Percentiles rank a stretch among this genome's conserved stretches.
These are phyloP conservation scores for Metarhizium guizhouense DNA, from an alignment of 2,329 filamentous ascomycete species.

Conservation along the genomic window DNA sequence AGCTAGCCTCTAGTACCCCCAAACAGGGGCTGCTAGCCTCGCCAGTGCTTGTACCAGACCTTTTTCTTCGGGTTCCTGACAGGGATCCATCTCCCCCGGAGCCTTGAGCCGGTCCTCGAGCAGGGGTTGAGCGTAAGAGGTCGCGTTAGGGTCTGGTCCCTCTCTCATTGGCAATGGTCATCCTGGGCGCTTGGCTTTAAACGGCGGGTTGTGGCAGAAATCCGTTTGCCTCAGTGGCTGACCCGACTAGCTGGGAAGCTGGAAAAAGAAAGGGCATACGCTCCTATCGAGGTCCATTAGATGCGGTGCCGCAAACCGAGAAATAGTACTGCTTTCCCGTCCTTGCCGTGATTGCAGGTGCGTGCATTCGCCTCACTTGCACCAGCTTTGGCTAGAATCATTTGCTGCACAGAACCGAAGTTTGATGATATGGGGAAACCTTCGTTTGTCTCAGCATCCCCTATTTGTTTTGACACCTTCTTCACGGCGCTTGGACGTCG, in stretches of 20 bases:
- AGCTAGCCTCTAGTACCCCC: constrained; percentile 1
- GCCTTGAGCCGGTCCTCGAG: constrained; percentile 5
- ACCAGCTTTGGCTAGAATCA: background rate
- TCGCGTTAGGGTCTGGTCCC: constrained; percentile 3
- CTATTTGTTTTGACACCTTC: background rate
- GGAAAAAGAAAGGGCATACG: background rate
- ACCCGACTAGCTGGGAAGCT: background rate
- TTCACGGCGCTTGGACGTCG: background rate
- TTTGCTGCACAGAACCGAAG: background rate
- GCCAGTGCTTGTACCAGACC: background rate
- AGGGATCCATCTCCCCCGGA: constrained; percentile 7
- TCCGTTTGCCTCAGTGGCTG: background rate
- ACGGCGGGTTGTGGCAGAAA: background rate
- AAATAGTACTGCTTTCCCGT: too few relatives aligned
- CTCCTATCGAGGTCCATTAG: background rate
- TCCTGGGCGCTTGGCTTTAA: background rate
- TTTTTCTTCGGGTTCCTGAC: constrained; percentile 8
- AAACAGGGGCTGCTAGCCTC: constrained; percentile 3
- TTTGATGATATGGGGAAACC: too few relatives aligned
- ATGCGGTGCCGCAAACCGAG: too few relatives aligned
- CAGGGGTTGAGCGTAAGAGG: constrained; percentile 4
- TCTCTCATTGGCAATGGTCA: background rate
- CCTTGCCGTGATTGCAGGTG: too few relatives aligned
- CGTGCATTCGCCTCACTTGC: too few relatives aligned
- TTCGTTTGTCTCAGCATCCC: background rate